Percentiles rank a stretch among this genome's conserved stretches.
Conservation (phyloP, 441 rosid genomes). For the Gossypium trilobum region DNA sequence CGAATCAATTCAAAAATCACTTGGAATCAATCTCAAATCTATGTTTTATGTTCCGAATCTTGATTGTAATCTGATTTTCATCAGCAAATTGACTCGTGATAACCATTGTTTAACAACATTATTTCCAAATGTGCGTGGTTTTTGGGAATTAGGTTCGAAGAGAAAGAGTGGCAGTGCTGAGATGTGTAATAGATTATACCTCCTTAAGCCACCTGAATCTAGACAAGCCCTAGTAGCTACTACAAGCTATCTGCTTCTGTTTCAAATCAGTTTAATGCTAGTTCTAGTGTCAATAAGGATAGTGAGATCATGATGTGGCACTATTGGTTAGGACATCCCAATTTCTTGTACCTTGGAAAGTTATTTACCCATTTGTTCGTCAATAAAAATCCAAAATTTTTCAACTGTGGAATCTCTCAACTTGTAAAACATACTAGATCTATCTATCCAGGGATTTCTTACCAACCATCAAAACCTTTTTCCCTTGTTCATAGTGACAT, state of each 20-base stretch:
- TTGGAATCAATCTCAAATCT: not conserved
- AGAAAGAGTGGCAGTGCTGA: not conserved
- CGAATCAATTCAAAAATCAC: not conserved
- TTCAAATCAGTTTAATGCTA: not conserved
- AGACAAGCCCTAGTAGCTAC: not conserved
- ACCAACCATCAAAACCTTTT: too few relatives aligned
- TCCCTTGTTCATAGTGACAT: too few relatives aligned
- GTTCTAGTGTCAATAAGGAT: not conserved
- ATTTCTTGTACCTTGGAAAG: too few relatives aligned
- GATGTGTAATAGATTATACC: not conserved
- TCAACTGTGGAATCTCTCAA: too few relatives aligned
- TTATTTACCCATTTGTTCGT: too few relatives aligned
- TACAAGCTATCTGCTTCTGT: not conserved
- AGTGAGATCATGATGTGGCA: not conserved
- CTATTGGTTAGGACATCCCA: too few relatives aligned
- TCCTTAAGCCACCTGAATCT: not conserved
- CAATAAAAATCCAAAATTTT: too few relatives aligned
- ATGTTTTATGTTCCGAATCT: not conserved
- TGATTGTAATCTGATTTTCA: not conserved
- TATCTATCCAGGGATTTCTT: too few relatives aligned
- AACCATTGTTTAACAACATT: not conserved
- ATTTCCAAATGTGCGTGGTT: not conserved
- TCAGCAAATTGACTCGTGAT: not conserved
- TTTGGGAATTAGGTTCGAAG: not conserved
- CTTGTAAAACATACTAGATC: too few relatives aligned